Evolutionary conservation across 345 rosid species (phyloP), one percentile per base, ranked within the genome.

Genomic region (Populus alba): DNA sequence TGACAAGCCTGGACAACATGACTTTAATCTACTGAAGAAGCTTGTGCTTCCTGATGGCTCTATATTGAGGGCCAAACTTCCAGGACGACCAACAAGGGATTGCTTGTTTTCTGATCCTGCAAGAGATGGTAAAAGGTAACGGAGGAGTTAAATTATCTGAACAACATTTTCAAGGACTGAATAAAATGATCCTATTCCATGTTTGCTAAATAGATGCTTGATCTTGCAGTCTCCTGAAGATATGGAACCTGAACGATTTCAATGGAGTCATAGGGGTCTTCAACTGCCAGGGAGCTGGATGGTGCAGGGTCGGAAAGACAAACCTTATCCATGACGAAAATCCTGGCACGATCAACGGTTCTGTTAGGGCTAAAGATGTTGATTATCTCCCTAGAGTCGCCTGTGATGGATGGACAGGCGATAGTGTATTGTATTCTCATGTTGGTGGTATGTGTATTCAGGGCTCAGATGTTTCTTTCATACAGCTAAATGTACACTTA

Each of bases 261-360:
- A 81, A 83, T 11, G 95, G 95, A 33, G 90, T 89, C 29, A 22
- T 91, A 23, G 92, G 92, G 8, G 83, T 86, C 25, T 89, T 89
- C 83, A 91, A 88, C 83, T 91, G 90, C 82, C 92, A 89, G 57
- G 91, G 92, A 81, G 92, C 90, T 7, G 91, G 90, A 59, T 93
- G 94, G 96, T 91, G 92, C 77, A 84, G 62, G 71, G 80, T 82
- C 5, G 87, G 87, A 68, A 93, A 90, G 87, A 87, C 51, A 66
- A 85, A 91, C 79, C 81, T 90, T 43, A 90, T 91, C 75, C 92
- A 91, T 39, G 91, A 93, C 20, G 81, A 75, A 75, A 84, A 89
- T 70, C 97, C 92, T 23, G 86, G 85, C 67, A 84, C 90, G 10
- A 49, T 84, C 23, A 83, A 91, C 7, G 91, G 94, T 62, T 55